A percentile compares a stretch with the other conserved stretches of the same genome.
Conservation (phyloP, 345 rosid species). For the Lepidium didymum region DNA sequence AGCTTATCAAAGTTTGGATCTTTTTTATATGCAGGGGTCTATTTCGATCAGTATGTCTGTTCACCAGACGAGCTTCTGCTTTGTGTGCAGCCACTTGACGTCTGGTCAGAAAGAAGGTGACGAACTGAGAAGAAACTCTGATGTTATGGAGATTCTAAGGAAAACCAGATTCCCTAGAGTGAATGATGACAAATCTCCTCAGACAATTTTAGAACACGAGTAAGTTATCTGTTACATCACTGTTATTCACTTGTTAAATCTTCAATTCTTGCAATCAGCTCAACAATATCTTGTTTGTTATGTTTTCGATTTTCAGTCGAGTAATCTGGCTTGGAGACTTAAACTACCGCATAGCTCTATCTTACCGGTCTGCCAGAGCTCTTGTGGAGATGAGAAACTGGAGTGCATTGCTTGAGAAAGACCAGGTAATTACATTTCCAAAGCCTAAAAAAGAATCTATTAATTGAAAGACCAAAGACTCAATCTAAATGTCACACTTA, state of each 20-base stretch:
- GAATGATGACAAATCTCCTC: conserved; percentile 72
- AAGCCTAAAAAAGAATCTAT: conserved; percentile 25
- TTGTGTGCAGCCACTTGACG: conserved; percentile 90
- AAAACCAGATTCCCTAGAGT: conserved; percentile 94
- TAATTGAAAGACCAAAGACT: background rate
- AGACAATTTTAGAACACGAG: conserved; percentile 87
- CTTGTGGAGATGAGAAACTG: conserved; percentile 97
- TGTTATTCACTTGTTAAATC: background rate
- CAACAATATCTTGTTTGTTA: background rate
- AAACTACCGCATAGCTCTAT: conserved; percentile 87
- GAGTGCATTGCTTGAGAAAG: conserved; percentile 85
- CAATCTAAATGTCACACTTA: background rate
- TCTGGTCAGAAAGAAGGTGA: conserved; percentile 99
- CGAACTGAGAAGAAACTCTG: conserved; percentile 85
- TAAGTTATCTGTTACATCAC: conserved; percentile 1
- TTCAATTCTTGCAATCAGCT: background rate
- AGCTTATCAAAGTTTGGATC: background rate
- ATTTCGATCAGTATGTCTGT: conserved; percentile 94
- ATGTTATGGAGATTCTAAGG: conserved; percentile 91
- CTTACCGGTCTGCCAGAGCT: conserved; percentile 78
- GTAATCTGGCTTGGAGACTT: conserved; percentile 97
- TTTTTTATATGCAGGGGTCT: conserved; percentile 63
- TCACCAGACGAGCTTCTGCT: conserved; percentile 95
- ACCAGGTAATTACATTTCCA: conserved; percentile 53
- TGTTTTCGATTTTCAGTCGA: conserved; percentile 61